A percentile compares a stretch with the other conserved stretches of the same genome.
Conservation (phyloP, 2,329 filamentous ascomycete genomes). For the Trichoderma koningiopsis region DNA sequence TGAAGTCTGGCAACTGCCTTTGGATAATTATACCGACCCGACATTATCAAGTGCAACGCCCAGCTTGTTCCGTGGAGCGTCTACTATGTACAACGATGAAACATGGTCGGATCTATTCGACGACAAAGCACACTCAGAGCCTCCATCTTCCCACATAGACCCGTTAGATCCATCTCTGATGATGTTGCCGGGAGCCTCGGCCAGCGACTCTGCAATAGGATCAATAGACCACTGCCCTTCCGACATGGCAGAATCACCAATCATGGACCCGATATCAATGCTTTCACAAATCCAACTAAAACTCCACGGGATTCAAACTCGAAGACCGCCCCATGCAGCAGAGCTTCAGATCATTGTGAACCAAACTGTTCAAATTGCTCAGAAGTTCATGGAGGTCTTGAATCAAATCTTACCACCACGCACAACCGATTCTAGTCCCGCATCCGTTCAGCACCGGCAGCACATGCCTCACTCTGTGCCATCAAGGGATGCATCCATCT, state of each 20-base stretch:
- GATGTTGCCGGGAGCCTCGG: background rate
- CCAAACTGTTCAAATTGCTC: background rate
- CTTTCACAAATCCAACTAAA: conserved; percentile 7
- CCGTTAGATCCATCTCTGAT: background rate
- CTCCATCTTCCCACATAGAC: background rate
- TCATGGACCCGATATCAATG: background rate
- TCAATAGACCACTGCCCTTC: conserved; percentile 1
- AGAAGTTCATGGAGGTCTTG: conserved; percentile 3
- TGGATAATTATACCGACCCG: background rate
- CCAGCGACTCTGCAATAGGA: background rate
- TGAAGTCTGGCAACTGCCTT: background rate
- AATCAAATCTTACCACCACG: background rate
- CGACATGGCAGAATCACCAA: background rate
- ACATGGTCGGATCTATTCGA: background rate
- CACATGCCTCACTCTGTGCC: background rate
- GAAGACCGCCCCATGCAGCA: background rate
- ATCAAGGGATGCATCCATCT: background rate
- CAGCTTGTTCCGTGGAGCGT: background rate
- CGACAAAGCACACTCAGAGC: background rate
- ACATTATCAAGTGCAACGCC: background rate
- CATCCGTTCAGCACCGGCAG: background rate
- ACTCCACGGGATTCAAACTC: conserved; percentile 1
- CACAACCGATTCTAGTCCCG: background rate
- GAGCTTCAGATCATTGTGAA: background rate
- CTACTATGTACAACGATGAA: background rate